Evolutionary conservation across 345 rosid species (phyloP).

Genomic region (Lepidium sativum): DNA sequence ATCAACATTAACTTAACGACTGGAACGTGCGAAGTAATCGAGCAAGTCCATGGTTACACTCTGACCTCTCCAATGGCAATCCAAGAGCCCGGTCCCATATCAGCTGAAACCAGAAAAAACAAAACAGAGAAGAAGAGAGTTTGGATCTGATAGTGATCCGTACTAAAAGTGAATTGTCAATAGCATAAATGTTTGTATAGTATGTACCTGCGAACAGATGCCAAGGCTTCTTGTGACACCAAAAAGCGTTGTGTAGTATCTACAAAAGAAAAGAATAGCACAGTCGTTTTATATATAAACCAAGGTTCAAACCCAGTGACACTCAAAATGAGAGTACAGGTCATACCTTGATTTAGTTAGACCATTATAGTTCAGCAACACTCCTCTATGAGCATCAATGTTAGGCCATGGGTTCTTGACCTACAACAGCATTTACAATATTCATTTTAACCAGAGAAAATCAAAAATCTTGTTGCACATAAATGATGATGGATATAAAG

Average conservation of each 20-base stretch:
- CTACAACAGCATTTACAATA: no score
- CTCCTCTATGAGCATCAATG: no score
- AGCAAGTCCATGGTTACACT: slow-evolving; percentile 96
- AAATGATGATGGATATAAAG: no score
- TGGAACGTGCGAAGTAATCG: slow-evolving; percentile 33
- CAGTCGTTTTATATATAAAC: no score
- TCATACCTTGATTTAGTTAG: no score
- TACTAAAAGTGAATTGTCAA: neutral
- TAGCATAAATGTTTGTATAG: neutral
- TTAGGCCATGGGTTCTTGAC: no score
- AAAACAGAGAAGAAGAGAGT: neutral
- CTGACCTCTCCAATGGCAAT: slow-evolving; percentile 81
- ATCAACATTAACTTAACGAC: neutral
- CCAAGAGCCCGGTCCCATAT: slow-evolving; percentile 97
- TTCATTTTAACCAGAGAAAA: no score
- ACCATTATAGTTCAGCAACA: no score
- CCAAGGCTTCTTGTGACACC: slow-evolving; percentile 98
- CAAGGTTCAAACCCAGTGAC: no score
- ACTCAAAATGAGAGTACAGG: no score
- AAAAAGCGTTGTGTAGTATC: slow-evolving; percentile 84
- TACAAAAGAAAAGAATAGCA: slow-evolving; percentile 17
- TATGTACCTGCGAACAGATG: slow-evolving; percentile 80
- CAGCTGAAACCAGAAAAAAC: slow-evolving; percentile 59
- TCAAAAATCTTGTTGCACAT: no score
- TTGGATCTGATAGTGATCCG: neutral